A percentile compares a stretch with the other conserved stretches of the same genome.
Conservation (phyloP, 805 yeast species). For the Lachancea dasiensis region DNA sequence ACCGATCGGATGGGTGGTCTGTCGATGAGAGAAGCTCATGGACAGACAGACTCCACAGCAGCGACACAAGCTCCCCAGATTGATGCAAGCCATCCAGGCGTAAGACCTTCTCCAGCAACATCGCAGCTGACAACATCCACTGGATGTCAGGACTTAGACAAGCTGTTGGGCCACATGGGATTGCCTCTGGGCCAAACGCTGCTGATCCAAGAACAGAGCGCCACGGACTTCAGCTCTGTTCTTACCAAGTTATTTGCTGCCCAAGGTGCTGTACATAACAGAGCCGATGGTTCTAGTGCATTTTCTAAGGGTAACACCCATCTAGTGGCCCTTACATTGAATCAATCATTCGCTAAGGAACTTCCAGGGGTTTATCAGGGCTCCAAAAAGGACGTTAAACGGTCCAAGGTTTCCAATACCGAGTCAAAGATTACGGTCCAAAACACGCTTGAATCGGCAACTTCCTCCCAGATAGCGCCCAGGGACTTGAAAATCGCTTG, state of each 20-base stretch:
- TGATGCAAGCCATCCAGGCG: slow-evolving; percentile 43
- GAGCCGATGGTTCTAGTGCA: slow-evolving; percentile 34
- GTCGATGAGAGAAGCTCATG: slow-evolving; percentile 1
- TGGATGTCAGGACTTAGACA: slow-evolving; percentile 73
- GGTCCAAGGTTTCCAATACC: slow-evolving; percentile 47
- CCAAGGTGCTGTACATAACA: slow-evolving; percentile 66
- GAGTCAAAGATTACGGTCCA: slow-evolving; percentile 61
- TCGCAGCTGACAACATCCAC: slow-evolving; percentile 76
- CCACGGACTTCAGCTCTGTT: slow-evolving; percentile 80
- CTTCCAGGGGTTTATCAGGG: slow-evolving; percentile 77
- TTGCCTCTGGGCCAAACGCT: slow-evolving; percentile 71
- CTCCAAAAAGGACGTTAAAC: slow-evolving; percentile 57
- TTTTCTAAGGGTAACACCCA: slow-evolving; percentile 43
- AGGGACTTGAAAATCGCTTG: slow-evolving; percentile 82
- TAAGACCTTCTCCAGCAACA: slow-evolving; percentile 67
- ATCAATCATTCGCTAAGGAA: slow-evolving; percentile 55
- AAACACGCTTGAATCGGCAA: slow-evolving; percentile 42
- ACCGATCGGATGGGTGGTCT: neutral
- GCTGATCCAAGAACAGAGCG: slow-evolving; percentile 74
- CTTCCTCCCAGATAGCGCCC: slow-evolving; percentile 16
- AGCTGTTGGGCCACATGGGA: slow-evolving; percentile 72
- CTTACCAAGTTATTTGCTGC: slow-evolving; percentile 64
- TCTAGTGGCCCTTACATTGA: slow-evolving; percentile 56
- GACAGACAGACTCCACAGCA: neutral
- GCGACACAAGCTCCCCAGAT: neutral